Conservation (phyloP, 1,284 basidiomycete species). For the Hymenochaete sp. region DNA sequence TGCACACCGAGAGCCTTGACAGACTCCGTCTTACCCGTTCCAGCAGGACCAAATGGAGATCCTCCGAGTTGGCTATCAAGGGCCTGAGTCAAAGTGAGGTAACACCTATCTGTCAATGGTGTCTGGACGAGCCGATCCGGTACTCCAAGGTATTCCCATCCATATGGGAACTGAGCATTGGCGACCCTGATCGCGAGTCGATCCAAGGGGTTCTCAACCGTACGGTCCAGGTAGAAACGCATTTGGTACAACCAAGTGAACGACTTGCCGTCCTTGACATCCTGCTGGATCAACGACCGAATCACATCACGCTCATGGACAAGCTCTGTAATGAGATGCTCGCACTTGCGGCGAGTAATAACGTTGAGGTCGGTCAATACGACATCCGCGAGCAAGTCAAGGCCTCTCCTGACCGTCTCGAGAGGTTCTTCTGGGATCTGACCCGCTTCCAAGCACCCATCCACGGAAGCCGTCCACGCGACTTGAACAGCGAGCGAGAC, state of each 20-base stretch:
- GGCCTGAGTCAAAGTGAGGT: conserved; percentile 94
- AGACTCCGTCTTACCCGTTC: conserved; percentile 98
- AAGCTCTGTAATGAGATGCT: conserved; percentile 97
- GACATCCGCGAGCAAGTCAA: conserved; percentile 92
- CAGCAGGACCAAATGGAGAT: conserved; percentile 96
- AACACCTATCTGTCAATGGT: conserved; percentile 95
- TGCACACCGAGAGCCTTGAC: conserved; percentile 98
- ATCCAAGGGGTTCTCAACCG: conserved; percentile 67
- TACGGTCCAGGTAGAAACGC: conserved; percentile 88
- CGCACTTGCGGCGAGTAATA: conserved; percentile 92
- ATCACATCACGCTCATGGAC: conserved; percentile 97
- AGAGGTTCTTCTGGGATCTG: conserved; percentile 59
- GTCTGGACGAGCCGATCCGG: conserved; percentile 97
- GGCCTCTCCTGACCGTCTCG: conserved; percentile 69
- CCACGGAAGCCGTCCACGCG: conserved; percentile 86
- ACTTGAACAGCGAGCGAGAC: conserved; percentile 93
- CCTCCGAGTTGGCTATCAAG: conserved; percentile 92
- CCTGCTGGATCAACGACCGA: conserved; percentile 66
- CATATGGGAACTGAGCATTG: conserved; percentile 91
- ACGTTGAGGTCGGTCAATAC: conserved; percentile 85
- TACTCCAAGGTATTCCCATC: conserved; percentile 98
- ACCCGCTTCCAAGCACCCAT: conserved; percentile 55
- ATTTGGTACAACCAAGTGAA: conserved; percentile 98
- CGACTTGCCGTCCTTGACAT: conserved; percentile 55
- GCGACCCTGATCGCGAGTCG: conserved; percentile 79